Evolutionary conservation across 345 rosid genomes (phyloP).

Genomic region (Heritiera littoralis): DNA sequence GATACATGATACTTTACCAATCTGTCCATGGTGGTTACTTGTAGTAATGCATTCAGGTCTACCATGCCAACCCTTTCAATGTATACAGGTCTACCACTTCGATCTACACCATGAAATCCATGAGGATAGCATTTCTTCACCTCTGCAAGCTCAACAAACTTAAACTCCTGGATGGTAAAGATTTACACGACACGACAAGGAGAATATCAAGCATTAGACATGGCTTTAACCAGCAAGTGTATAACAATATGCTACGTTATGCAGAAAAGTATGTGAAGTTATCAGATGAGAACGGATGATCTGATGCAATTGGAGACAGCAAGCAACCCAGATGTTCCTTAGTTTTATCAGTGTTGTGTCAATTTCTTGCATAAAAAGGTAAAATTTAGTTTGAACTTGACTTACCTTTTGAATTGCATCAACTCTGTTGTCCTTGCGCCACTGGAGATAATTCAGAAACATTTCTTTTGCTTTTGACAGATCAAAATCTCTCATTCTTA

Average conservation of each 20-base stretch:
- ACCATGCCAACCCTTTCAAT: slow-evolving; percentile 62
- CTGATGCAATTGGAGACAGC: not conserved
- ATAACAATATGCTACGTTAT: not conserved
- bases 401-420: slow-evolving; percentile 51
- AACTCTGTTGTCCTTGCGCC: slow-evolving; percentile 49
- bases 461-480: slow-evolving; percentile 46
- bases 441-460: slow-evolving; percentile 50
- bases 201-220: not conserved
- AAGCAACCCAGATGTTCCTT: not conserved
- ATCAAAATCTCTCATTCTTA: slow-evolving; percentile 61
- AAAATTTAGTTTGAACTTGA: not conserved
- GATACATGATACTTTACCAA: slow-evolving; percentile 54
- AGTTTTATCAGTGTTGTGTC: not conserved
- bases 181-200: not conserved
- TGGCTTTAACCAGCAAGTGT: not conserved
- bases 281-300: not conserved
- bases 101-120: slow-evolving; percentile 68
- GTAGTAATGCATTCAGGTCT: slow-evolving; percentile 47
- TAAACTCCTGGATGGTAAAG: slow-evolving; percentile 46
- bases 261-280: not conserved
- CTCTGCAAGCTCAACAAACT: slow-evolving; percentile 43
- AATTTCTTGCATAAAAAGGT: not conserved
- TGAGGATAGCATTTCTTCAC: slow-evolving; percentile 63
- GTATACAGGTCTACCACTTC: slow-evolving; percentile 56
- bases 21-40: slow-evolving; percentile 47